Conservation (phyloP, 2,329 filamentous ascomycete genomes). For the Colletotrichum sp. region DNA sequence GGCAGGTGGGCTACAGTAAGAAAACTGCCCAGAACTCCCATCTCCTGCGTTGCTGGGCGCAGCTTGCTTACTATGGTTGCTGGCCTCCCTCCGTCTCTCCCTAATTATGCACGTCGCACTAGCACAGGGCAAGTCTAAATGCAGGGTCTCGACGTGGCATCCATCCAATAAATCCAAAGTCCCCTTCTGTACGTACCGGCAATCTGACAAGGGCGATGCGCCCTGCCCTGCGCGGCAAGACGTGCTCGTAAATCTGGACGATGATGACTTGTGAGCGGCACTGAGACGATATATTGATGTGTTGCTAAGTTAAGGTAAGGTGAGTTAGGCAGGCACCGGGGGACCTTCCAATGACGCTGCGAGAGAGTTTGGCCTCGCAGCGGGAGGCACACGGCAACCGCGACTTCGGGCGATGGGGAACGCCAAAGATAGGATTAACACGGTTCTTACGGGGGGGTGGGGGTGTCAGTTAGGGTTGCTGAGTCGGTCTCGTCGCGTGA, state of each 20-base stretch:
- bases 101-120: not conserved
- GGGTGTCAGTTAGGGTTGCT: not conserved
- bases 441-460: not conserved
- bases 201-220: not conserved
- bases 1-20: not conserved
- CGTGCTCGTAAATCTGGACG: not conserved
- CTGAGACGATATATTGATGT: not conserved
- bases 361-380: constrained; percentile 14
- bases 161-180: not conserved
- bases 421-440: not conserved
- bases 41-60: not conserved
- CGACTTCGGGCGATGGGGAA: not conserved
- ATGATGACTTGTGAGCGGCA: not conserved
- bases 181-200: not conserved
- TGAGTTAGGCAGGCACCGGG: not conserved
- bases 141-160: not conserved
- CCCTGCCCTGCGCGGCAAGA: not conserved
- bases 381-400: constrained; percentile 5
- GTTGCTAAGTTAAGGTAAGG: not conserved
- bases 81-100: not conserved
- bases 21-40: not conserved
- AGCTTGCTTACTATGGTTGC: not conserved
- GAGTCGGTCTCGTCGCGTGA: not conserved
- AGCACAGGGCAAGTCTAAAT: not conserved
- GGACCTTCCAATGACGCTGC: constrained; percentile 1